These are phyloP conservation scores for Chlorociboria aeruginascens DNA, from an alignment of 495 filamentous ascomycete genomes.

Conservation along the genomic window DNA sequence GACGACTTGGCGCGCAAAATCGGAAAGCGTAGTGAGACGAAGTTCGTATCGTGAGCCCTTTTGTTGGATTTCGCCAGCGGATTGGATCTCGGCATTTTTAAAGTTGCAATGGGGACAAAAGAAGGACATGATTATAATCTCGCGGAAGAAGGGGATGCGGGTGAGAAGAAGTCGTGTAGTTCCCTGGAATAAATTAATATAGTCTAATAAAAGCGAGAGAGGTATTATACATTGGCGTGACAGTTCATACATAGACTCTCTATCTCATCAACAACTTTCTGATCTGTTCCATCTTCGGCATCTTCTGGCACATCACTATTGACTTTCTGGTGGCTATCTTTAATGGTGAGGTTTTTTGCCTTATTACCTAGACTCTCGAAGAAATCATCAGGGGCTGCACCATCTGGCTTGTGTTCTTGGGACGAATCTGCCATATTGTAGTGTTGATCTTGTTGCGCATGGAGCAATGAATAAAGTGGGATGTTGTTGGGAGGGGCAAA, in stretches of 20 bases:
- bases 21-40: conserved; percentile 50
- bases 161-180: conserved; percentile 77
- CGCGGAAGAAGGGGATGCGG: conserved; percentile 89
- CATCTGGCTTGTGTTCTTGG: conserved; percentile 16
- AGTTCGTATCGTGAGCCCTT: conserved; percentile 73
- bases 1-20: conserved; percentile 77
- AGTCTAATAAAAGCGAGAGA: conserved; percentile 1
- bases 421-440: conserved; percentile 11
- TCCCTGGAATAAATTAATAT: conserved; percentile 39
- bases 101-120: conserved; percentile 79
- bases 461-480: conserved; percentile 4
- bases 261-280: conserved; percentile 52
- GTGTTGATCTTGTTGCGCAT: conserved; percentile 22
- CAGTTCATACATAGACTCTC: conserved; percentile 79
- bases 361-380: conserved; percentile 44
- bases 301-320: not conserved
- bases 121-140: conserved; percentile 95
- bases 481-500: conserved; percentile 12
- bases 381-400: conserved; percentile 26
- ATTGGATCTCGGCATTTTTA: conserved; percentile 82
- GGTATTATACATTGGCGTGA: conserved; percentile 56
- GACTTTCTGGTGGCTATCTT: conserved; percentile 3
- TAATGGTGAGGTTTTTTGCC: conserved; percentile 29
- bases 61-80: conserved; percentile 81
- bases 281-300: conserved; percentile 19